These are phyloP conservation scores for Lecanosticta acicola DNA, from an alignment of 2,329 filamentous ascomycete genomes.

Conservation along the genomic window DNA sequence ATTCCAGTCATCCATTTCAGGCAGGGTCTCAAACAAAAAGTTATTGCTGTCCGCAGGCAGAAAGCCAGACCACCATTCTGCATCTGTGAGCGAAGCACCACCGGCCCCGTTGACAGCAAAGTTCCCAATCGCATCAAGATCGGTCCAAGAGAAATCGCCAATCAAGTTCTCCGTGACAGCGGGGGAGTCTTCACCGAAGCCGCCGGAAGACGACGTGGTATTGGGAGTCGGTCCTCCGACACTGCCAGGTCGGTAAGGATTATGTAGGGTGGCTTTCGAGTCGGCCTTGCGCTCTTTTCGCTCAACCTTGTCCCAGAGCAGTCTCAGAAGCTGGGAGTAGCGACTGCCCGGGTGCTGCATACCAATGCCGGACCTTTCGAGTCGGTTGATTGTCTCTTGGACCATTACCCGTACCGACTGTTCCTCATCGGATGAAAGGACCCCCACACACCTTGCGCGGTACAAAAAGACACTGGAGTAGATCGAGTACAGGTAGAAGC, in stretches of 20 bases:
- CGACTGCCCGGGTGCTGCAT: constrained; percentile 44
- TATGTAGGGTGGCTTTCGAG: constrained; percentile 28
- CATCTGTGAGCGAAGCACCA: constrained; percentile 26
- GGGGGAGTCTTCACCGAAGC: constrained; percentile 32
- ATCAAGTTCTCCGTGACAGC: constrained; percentile 39
- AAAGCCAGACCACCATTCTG: constrained; percentile 36
- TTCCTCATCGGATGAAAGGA: constrained; percentile 45
- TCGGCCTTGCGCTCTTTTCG: constrained; percentile 27
- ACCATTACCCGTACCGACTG: constrained; percentile 43
- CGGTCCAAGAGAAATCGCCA: constrained; percentile 48
- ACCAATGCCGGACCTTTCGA: constrained; percentile 42
- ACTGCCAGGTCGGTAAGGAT: constrained; percentile 39
- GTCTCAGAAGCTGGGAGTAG: constrained; percentile 43
- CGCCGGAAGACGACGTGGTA: constrained; percentile 9
- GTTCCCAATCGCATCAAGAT: constrained; percentile 44
- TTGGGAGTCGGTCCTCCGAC: constrained; percentile 32
- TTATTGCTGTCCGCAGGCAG: constrained; percentile 33
- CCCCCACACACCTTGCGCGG: constrained; percentile 44
- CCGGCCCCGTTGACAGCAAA: constrained; percentile 42
- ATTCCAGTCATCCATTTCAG: constrained; percentile 31
- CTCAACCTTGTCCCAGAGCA: constrained; percentile 46
- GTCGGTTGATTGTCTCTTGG: constrained; percentile 40
- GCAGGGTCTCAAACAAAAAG: constrained; percentile 29
- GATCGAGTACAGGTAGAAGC: constrained; percentile 47
- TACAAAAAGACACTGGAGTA: constrained; percentile 48